Base-by-base conservation (phyloP, 2,329 filamentous ascomycete species). In the Acarospora socialis region DNA sequence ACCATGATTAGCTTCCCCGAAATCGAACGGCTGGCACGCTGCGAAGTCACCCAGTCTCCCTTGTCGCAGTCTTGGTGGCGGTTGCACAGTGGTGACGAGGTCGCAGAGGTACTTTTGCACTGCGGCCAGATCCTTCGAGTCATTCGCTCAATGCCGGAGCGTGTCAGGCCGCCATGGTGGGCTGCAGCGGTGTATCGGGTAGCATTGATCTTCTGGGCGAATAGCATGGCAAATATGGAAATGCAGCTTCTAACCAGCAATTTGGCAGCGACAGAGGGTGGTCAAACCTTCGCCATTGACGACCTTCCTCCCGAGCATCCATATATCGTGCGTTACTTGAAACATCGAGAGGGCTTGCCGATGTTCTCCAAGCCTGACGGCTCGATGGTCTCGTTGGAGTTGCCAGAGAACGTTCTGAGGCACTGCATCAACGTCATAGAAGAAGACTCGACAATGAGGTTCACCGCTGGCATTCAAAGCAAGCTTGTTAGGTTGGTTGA, bases 141-240 rank as follows among this genome's bases (percentile, higher is more conserved):
- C 7, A 53, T 80, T 22, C 60, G 67, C 5, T 56, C 59, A 9
- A 78, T 81, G 66, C 64, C 70, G 2, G 55, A 57, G 18, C 66
- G 71, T 29, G 60, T 68, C 3, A 66, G 73, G 14, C 77, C 77
- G 4, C 68, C 65, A 21, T 82, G 77, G 77, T 81, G 76, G 76
- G 59, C 72, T n/a, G 68, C 65, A 2, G 76, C 74, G 3, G 57
- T 81, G 23, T 81, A 81, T 48, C 70, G 77, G n/a, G 74, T 66
- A 2, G 65, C 65, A 3, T 55, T 78, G 34, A 65, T 74, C 23
- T 56, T 77, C 2, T 78, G 73, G 73, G 61, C 66, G 2, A 70
- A 77, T 42, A 69, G 70, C 42, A 52, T 77, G 34, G 60, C 57
- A 4, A 61, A 63, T 35, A 59, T 66, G 36, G 64, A 72, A 36